These are phyloP conservation scores for Penicillium pulvis DNA, from an alignment of 495 filamentous ascomycete species.

Conservation along the genomic window DNA sequence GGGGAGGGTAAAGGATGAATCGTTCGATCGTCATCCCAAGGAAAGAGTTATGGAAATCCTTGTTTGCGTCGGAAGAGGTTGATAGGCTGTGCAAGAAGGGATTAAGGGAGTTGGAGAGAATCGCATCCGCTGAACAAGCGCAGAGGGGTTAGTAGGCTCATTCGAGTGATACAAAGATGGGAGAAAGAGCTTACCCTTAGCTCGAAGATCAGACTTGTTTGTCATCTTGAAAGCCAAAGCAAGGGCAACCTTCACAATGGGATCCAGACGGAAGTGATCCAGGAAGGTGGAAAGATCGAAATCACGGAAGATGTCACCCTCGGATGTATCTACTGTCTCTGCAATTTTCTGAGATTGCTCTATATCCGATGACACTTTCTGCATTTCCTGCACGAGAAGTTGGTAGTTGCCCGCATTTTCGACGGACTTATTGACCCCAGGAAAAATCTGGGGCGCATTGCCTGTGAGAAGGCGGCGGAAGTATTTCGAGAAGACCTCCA, in stretches of 20 bases:
- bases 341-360: conserved; percentile 87
- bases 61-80: conserved; percentile 54
- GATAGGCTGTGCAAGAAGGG: conserved; percentile 75
- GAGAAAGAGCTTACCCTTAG: conserved; percentile 68
- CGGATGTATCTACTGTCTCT: conserved; percentile 83
- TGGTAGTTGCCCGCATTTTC: conserved; percentile 78
- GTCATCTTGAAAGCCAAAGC: conserved; percentile 85
- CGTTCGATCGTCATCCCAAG: conserved; percentile 78
- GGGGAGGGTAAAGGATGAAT: conserved; percentile 78
- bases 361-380: conserved; percentile 76
- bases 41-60: conserved; percentile 66
- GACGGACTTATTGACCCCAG: conserved; percentile 65
- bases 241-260: conserved; percentile 82
- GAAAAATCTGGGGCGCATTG: conserved; percentile 86
- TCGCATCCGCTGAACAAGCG: conserved; percentile 70
- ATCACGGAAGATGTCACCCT: conserved; percentile 88
- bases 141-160: conserved; percentile 26
- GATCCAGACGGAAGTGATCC: conserved; percentile 90
- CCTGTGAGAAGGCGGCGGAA: conserved; percentile 83
- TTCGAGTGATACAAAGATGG: not conserved
- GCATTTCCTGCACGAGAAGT: conserved; percentile 79
- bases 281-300: conserved; percentile 92
- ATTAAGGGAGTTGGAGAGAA: conserved; percentile 71
- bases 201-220: conserved; percentile 75
- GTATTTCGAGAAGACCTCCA: conserved; percentile 93